Evolutionary conservation across 768 basidiomycete genomes (phyloP).

Genomic region (Fomitopsis pulvina): DNA sequence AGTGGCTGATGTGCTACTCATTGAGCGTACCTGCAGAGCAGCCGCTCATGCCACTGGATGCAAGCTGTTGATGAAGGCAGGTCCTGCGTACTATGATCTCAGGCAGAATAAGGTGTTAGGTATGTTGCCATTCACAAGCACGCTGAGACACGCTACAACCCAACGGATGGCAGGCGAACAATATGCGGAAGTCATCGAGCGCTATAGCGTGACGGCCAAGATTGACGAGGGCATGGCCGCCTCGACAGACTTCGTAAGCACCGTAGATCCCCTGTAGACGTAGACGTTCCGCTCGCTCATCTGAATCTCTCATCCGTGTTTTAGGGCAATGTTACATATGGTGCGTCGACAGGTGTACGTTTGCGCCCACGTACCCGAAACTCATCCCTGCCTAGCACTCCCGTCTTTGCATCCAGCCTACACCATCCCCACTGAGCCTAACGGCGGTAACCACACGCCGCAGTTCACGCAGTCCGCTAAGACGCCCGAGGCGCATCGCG

Average conservation of each 20-base stretch:
- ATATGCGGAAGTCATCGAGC: constrained; percentile 41
- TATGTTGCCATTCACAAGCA: constrained; percentile 5
- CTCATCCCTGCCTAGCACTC: constrained; percentile 8
- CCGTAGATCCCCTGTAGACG: neutral
- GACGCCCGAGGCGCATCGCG: constrained; percentile 54
- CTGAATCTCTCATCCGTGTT: neutral
- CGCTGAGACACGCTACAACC: neutral
- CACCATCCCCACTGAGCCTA: constrained; percentile 60
- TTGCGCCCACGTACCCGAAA: neutral
- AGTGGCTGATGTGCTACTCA: neutral
- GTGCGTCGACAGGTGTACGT: constrained; percentile 23
- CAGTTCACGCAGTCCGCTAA: constrained; percentile 56
- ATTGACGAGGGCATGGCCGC: constrained; percentile 37
- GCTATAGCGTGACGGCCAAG: constrained; percentile 36
- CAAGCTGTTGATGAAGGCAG: constrained; percentile 21
- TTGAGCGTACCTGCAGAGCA: constrained; percentile 36
- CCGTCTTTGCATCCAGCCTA: constrained; percentile 21
- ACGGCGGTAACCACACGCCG: constrained; percentile 73
- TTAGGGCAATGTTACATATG: constrained; percentile 72
- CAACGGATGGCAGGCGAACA: constrained; percentile 35
- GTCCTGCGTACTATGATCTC: constrained; percentile 25
- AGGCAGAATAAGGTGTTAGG: constrained; percentile 27
- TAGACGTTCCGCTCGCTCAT: constrained; percentile 1
- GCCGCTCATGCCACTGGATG: constrained; percentile 50
- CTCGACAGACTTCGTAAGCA: constrained; percentile 74